A percentile compares a stretch with the other conserved stretches of the same genome.
Conservation (phyloP, 257 asterid genomes). For the Forsythia suspensa region DNA sequence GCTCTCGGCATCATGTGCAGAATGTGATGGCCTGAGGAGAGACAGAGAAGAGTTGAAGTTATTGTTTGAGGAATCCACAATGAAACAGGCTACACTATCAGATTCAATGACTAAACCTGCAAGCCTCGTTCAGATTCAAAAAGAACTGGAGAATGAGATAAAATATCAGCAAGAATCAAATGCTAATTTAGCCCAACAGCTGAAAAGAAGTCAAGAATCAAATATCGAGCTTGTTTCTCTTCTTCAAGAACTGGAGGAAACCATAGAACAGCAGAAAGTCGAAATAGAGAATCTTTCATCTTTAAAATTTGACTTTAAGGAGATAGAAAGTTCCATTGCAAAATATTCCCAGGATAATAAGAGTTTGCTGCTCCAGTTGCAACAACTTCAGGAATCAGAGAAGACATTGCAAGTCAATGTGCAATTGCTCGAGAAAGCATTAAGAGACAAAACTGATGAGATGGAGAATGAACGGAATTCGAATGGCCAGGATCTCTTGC, state of each 20-base stretch:
- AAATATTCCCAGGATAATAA: constrained; percentile 35
- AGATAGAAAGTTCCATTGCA: constrained; percentile 27
- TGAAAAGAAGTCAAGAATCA: constrained; percentile 80
- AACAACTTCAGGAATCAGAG: constrained; percentile 50
- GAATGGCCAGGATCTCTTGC: constrained; percentile 34
- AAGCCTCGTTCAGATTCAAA: constrained; percentile 39
- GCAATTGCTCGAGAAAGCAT: constrained; percentile 40
- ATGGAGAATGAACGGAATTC: constrained; percentile 43
- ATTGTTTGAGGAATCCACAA: constrained; percentile 33
- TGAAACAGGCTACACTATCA: constrained; percentile 29
- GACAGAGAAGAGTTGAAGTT: constrained; percentile 52
- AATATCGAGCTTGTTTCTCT: constrained; percentile 76
- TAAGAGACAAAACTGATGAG: constrained; percentile 44
- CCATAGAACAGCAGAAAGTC: constrained; percentile 66
- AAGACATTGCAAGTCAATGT: constrained; percentile 38
- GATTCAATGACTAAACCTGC: constrained; percentile 38
- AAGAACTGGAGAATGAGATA: constrained; percentile 64
- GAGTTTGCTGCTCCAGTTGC: constrained; percentile 34
- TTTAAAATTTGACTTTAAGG: constrained; percentile 25
- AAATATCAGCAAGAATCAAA: constrained; percentile 64
- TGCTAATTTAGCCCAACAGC: constrained; percentile 59
- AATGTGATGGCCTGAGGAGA: constrained; percentile 51
- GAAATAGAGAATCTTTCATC: constrained; percentile 69
- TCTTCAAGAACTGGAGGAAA: constrained; percentile 87
- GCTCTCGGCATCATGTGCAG: constrained; percentile 67